phyloP scores from a whole-genome alignment of 2,329 filamentous ascomycete genomes.

The Zarea fungicola region DNA sequence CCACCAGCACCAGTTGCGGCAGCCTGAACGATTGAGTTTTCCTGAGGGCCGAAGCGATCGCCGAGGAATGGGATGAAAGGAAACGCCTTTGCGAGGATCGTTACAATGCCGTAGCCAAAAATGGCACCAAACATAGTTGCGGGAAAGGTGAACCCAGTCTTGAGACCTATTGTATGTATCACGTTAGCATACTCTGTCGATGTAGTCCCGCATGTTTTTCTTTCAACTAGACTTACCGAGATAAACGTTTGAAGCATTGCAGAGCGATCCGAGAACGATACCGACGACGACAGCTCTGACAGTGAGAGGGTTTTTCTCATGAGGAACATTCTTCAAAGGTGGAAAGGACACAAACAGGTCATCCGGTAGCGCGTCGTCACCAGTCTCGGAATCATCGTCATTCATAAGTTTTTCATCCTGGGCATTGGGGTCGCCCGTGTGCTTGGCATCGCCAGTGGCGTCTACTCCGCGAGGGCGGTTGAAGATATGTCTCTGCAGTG shows the following conservation, averaged over 20 bases:
- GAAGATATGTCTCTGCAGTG: not conserved
- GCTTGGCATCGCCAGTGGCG: not conserved
- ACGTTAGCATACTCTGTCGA: not conserved
- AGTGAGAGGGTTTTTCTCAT: constrained; percentile 47
- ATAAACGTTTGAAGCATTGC: constrained; percentile 59
- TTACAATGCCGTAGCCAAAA: constrained; percentile 54
- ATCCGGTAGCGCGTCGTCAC: constrained; percentile 15
- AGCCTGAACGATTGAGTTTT: constrained; percentile 59
- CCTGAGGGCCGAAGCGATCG: constrained; percentile 52
- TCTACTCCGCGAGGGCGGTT: constrained; percentile 17
- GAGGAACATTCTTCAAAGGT: constrained; percentile 33
- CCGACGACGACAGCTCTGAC: constrained; percentile 51
- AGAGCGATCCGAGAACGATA: constrained; percentile 50
- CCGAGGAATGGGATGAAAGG: constrained; percentile 48
- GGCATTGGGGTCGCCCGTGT: not conserved
- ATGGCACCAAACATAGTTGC: constrained; percentile 49
- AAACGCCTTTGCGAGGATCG: constrained; percentile 44
- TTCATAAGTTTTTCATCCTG: not conserved
- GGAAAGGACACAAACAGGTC: constrained; percentile 37
- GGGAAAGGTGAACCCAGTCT: constrained; percentile 46
- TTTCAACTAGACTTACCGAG: constrained; percentile 46
- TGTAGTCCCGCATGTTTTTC: no score
- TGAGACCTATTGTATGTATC: constrained; percentile 34
- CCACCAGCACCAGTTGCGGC: constrained; percentile 55
- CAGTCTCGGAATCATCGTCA: constrained; percentile 26